Evolutionary conservation across 257 asterid species (phyloP), one percentile per base, ranked within the genome.

Genomic region (Primulina tabacum): DNA sequence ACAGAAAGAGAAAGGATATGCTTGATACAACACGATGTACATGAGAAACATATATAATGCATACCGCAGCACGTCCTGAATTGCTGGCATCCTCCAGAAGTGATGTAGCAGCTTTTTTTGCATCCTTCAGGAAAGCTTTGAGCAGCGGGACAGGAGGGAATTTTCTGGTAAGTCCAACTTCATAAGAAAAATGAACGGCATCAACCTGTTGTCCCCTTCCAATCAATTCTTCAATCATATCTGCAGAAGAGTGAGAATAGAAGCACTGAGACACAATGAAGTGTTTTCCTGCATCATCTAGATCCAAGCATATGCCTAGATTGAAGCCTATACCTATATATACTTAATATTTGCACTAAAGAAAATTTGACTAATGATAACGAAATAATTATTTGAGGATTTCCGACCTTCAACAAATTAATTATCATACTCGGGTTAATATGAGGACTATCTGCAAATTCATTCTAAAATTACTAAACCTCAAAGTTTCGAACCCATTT

Each of bases 181-280:
- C 99, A 75, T 85, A 88, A 40, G 92, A 86, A 79, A 94, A 94
- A 81, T 94, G 99, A 65, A 94, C 98, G 33, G 99, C 99, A 83
- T 94, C 99, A 68, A 94, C 98, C 74, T 89, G 99, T 78, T 94
- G 99, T 74, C 99, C 99, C 80, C 84, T 86, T 85, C 98, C 89
- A 63, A 94, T 85, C 56, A 94, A 72, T 69, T 94, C 99, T 79
- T 89, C 96, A 50, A 94, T 94, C 92, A 94, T 86, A 71, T 92
- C 99, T 94, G 93, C 84, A 55, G 11, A 75, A 18, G 67, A 62
- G 57, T 50, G 26, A 24, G 26, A 24, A 65, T 62, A n/a, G 50
- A 65, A 69, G 74, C 77, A 75, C 72, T 78, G 82, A 81, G 82
- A 73, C 71, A 79, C 82, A 68, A 73, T 11, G 30, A 70, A 55